Conservation (phyloP, 1,139 yeast species). For the Candida pseudoviswanathii region DNA sequence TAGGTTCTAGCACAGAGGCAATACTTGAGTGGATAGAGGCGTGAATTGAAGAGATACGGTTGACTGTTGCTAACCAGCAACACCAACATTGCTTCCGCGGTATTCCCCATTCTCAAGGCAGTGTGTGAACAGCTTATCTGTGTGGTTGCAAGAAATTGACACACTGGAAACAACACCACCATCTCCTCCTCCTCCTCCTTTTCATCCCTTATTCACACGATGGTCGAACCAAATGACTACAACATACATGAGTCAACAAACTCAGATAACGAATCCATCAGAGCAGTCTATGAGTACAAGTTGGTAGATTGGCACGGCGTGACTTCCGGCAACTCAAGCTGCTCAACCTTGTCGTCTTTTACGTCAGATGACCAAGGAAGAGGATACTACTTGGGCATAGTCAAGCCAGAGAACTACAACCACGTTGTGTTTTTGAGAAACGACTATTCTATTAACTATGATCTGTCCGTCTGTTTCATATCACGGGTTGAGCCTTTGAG, state of each 20-base stretch:
- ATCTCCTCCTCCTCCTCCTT: too few relatives aligned
- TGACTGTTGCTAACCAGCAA: too few relatives aligned
- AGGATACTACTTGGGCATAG: not conserved
- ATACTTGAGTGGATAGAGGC: too few relatives aligned
- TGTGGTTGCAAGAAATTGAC: constrained; percentile 4
- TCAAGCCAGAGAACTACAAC: not conserved
- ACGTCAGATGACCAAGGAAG: not conserved
- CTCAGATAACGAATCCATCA: not conserved
- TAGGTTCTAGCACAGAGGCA: too few relatives aligned
- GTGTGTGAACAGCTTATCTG: not conserved
- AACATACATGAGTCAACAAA: not conserved
- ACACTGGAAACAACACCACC: too few relatives aligned
- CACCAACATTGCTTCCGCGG: too few relatives aligned
- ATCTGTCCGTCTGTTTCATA: not conserved
- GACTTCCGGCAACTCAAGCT: not conserved
- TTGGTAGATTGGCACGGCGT: not conserved
- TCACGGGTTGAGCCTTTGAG: not conserved
- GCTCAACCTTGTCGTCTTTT: not conserved
- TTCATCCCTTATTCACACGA: not conserved
- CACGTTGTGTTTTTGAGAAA: constrained; percentile 2
- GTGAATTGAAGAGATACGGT: too few relatives aligned
- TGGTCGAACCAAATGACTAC: not conserved
- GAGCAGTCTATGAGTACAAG: not conserved
- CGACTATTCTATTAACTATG: not conserved
- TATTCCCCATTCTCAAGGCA: too few relatives aligned